Conservation (phyloP, 768 basidiomycete species). For the Hydnomerulius pinastri region DNA sequence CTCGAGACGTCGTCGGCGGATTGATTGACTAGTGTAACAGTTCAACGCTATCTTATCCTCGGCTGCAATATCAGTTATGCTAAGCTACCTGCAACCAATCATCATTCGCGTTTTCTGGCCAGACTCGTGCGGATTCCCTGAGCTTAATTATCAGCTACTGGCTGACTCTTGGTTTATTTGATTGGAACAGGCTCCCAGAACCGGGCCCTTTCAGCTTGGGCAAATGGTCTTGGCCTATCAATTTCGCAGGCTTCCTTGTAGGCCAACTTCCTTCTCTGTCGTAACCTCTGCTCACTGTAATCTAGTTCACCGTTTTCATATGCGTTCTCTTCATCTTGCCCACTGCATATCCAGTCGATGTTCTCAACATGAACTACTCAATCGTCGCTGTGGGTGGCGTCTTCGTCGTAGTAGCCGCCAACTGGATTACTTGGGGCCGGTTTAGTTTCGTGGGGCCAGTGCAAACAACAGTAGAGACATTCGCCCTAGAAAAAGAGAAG, state of each 20-base stretch:
- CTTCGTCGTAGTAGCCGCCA: constrained; percentile 41
- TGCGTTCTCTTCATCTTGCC: constrained; percentile 58
- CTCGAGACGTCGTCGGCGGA: too few species aligned
- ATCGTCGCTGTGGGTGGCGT: constrained; percentile 53
- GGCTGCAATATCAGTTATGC: constrained; percentile 58
- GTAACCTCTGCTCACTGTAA: background rate
- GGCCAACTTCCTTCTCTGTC: constrained; percentile 8
- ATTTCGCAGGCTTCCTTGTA: constrained; percentile 48
- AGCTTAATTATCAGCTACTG: background rate
- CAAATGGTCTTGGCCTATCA: constrained; percentile 53
- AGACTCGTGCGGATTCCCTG: constrained; percentile 45
- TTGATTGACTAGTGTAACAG: constrained; percentile 23
- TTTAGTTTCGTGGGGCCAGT: constrained; percentile 47
- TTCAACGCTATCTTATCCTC: constrained; percentile 60
- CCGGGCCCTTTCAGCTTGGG: constrained; percentile 56
- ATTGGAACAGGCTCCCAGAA: constrained; percentile 40
- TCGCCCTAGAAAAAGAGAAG: too few species aligned
- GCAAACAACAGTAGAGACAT: too few species aligned
- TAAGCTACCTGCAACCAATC: constrained; percentile 59
- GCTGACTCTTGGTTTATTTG: background rate
- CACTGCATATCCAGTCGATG: constrained; percentile 51
- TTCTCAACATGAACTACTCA: constrained; percentile 59
- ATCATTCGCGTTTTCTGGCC: constrained; percentile 62
- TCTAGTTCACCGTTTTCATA: constrained; percentile 52
- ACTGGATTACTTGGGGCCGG: constrained; percentile 52